These are phyloP conservation scores for Colletotrichum tanaceti DNA, from an alignment of 2,329 filamentous ascomycete species.

Conservation along the genomic window DNA sequence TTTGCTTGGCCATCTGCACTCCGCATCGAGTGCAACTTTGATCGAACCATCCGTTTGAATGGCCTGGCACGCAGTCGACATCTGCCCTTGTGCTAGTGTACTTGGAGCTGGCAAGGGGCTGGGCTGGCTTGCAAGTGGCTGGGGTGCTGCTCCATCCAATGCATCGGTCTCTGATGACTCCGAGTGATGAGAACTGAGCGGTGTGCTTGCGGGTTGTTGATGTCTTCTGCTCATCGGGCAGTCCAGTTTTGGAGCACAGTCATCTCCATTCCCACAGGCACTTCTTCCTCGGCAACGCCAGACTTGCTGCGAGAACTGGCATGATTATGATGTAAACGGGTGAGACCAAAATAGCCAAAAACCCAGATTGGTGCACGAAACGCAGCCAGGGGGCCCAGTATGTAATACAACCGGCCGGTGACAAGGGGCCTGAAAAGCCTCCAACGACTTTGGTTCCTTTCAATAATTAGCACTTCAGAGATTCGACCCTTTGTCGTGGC, in stretches of 20 bases:
- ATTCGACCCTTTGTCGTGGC: conserved; percentile 31
- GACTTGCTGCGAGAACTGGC: not conserved
- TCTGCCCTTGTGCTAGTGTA: not conserved
- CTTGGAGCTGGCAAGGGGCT: not conserved
- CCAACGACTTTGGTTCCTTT: conserved; percentile 19
- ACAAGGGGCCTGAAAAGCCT: conserved; percentile 30
- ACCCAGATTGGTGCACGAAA: conserved; percentile 24
- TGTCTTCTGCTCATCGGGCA: not conserved
- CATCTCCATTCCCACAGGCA: not conserved
- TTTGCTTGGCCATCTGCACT: conserved; percentile 12
- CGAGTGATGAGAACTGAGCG: not conserved
- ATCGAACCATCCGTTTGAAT: conserved; percentile 3
- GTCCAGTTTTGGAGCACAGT: not conserved
- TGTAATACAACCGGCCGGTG: too few relatives aligned
- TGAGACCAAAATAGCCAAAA: conserved; percentile 30
- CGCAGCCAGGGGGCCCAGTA: conserved; percentile 26
- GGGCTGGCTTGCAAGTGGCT: not conserved
- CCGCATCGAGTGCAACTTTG: conserved; percentile 8
- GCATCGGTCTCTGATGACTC: too few relatives aligned
- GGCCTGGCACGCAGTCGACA: not conserved
- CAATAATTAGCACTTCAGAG: conserved; percentile 22
- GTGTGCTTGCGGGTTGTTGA: not conserved
- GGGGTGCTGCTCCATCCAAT: not conserved
- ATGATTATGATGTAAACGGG: too few relatives aligned
- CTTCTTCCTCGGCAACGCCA: not conserved